Evolutionary conservation across 495 filamentous ascomycete species (phyloP), one percentile per base, ranked within the genome.

Genomic region (Trichoderma asperelloides): DNA sequence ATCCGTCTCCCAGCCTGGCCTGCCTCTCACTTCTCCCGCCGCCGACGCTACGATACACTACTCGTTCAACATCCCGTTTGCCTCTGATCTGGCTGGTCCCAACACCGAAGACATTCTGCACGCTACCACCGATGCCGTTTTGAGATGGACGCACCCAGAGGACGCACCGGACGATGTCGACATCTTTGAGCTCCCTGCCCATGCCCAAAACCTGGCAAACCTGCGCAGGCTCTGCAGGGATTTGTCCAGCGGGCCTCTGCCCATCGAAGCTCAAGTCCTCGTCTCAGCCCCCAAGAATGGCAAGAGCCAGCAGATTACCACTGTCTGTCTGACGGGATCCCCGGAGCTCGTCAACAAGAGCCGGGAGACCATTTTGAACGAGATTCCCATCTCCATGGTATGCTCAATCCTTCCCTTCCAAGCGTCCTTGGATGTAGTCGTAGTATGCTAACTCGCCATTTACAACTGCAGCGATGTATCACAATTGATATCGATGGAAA

Each of bases 21-120:
- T 87, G 39, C 84, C 88, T 25, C 82, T 88, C 76, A 84, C 87
- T 66, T 84, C 86, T 62, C 84, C 87, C 41, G 85, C 87, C 43
- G 79, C 83, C 62, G 88, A 93, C 71, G 79, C 87, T 37, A 84
- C 86, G 67, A 89, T 93, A 72, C 78, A 83, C 74, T 84, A 84
- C 77, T 91, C 91, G 71, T 97, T 98, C 86, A 97, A 96, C 74
- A 89, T 98, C 11, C 95, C 95, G 40, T 97, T 98, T 79, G 87
- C 91, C 67, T 96, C 92, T 62, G 90, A 92, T 70, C 85, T 97
- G 67, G 87, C 90, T 69, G 95, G 96, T 33, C 95, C 95, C 70
- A 91, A 97, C 70, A 85, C 86, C 71, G 90, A 96, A 73, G 93
- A 97, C 76, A 90, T 98, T 70, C 81, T 98, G 64, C 90, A 96